A percentile compares a stretch with the other conserved stretches of the same genome.
phyloP scores from a whole-genome alignment of 2,329 filamentous ascomycete species.

The Purpureocillium lavendulum region DNA sequence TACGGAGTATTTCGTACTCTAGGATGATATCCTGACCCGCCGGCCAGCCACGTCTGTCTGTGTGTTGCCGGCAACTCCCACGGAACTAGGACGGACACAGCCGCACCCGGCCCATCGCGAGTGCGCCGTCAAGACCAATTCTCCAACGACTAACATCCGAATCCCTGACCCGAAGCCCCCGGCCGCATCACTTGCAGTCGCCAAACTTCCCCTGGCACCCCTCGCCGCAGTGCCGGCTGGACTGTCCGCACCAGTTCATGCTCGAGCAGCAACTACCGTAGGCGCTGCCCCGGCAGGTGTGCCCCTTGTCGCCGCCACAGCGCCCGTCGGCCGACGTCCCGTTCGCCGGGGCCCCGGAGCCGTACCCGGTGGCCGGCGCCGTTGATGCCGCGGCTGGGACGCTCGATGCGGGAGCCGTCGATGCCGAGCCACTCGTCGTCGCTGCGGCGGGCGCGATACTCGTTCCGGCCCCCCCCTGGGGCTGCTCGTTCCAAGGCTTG shows the following conservation, averaged over 20 bases:
- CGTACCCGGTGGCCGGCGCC: conserved; percentile 19
- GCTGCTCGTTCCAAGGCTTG: conserved; percentile 16
- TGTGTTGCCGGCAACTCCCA: too few relatives aligned
- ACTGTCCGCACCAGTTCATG: conserved; percentile 28
- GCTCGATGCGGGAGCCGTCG: background rate
- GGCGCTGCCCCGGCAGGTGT: conserved; percentile 31
- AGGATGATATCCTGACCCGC: too few relatives aligned
- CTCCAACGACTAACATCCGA: too few relatives aligned
- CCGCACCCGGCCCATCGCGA: too few relatives aligned
- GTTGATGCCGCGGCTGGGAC: background rate
- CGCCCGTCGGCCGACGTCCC: conserved; percentile 20
- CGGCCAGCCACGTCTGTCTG: too few relatives aligned
- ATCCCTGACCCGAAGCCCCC: too few relatives aligned
- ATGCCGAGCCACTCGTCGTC: background rate
- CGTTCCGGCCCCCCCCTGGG: conserved; percentile 7
- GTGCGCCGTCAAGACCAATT: too few relatives aligned
- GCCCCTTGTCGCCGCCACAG: conserved; percentile 29
- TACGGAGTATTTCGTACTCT: too few relatives aligned
- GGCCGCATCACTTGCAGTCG: conserved; percentile 16
- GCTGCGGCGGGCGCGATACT: background rate
- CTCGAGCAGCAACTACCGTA: conserved; percentile 36
- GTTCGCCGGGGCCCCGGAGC: background rate
- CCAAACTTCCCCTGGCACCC: conserved; percentile 28
- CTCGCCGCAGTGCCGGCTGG: conserved; percentile 24
- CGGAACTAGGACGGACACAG: too few relatives aligned